A percentile compares a stretch with the other conserved stretches of the same genome.
phyloP scores from a whole-genome alignment of 2,329 filamentous ascomycete genomes.

The Pseudogymnoascus sp. region DNA sequence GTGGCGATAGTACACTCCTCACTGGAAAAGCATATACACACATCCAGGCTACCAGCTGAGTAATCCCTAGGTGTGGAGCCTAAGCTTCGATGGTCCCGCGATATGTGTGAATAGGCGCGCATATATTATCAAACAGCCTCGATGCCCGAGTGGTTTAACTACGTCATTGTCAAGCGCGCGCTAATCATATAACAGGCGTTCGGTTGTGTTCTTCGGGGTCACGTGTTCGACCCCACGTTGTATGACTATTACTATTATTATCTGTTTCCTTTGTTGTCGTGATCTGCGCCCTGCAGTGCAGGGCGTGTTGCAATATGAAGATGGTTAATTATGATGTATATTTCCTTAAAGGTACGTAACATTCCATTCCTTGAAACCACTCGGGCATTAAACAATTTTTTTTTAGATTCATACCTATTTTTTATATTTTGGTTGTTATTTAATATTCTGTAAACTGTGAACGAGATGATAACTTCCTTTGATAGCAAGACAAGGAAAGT shows the following conservation, averaged over 20 bases:
- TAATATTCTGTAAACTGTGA: neutral
- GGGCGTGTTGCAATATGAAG: too few relatives aligned
- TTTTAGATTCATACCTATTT: neutral
- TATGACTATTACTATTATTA: too few relatives aligned
- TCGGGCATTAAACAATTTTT: neutral
- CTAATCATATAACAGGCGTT: neutral
- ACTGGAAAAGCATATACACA: neutral
- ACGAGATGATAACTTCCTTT: neutral
- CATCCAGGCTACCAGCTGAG: neutral
- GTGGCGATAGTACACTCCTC: neutral
- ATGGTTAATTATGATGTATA: too few relatives aligned
- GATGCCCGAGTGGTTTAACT: constrained; percentile 2
- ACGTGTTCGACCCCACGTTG: neutral
- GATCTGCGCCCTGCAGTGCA: too few relatives aligned
- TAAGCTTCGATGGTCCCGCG: neutral
- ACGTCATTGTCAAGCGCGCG: constrained; percentile 5
- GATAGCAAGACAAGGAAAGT: neutral
- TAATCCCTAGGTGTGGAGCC: neutral
- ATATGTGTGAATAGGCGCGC: neutral
- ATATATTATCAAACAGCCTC: neutral
- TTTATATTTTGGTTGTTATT: neutral
- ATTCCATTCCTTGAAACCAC: neutral
- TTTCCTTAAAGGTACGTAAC: constrained; percentile 3
- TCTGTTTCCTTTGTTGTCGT: neutral
- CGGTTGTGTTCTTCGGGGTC: neutral